These are phyloP conservation scores for Saraca asoca DNA, from an alignment of 331 rosid species.

Conservation along the genomic window DNA sequence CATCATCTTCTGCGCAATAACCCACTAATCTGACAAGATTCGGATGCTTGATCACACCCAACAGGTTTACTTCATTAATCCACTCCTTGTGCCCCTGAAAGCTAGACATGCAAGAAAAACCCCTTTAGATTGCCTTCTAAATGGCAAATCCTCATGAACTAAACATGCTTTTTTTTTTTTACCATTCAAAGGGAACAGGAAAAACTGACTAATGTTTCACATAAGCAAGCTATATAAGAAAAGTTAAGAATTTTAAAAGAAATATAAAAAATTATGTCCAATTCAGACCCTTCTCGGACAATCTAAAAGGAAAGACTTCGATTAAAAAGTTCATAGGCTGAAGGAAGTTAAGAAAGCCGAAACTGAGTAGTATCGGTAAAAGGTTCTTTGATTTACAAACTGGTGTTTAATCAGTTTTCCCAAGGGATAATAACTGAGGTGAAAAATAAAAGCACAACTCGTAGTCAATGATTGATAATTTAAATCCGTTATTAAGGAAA, in stretches of 20 bases:
- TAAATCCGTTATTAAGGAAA: neutral
- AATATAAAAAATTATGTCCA: too few relatives aligned
- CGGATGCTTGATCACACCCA: slow-evolving; percentile 90
- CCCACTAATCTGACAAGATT: slow-evolving; percentile 91
- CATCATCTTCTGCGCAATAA: slow-evolving; percentile 98
- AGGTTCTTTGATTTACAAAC: too few relatives aligned
- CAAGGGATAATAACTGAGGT: neutral
- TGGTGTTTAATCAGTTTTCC: neutral
- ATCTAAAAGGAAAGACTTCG: too few relatives aligned
- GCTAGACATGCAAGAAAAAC: slow-evolving; percentile 51
- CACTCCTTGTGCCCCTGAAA: slow-evolving; percentile 96
- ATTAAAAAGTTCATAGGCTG: too few relatives aligned
- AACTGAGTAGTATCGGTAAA: too few relatives aligned
- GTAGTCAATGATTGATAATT: neutral
- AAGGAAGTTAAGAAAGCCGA: too few relatives aligned
- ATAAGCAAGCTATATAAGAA: too few relatives aligned
- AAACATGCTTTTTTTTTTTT: too few relatives aligned
- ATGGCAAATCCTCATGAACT: neutral
- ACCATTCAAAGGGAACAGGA: too few relatives aligned
- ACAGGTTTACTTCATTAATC: slow-evolving; percentile 88
- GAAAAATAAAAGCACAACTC: neutral
- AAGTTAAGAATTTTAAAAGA: too few relatives aligned
- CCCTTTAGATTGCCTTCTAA: slow-evolving; percentile 32
- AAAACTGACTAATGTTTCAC: too few relatives aligned
- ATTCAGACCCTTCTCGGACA: too few relatives aligned